Evolutionary conservation across 2,329 filamentous ascomycete genomes (phyloP).

Genomic region (Cytospora mali): DNA sequence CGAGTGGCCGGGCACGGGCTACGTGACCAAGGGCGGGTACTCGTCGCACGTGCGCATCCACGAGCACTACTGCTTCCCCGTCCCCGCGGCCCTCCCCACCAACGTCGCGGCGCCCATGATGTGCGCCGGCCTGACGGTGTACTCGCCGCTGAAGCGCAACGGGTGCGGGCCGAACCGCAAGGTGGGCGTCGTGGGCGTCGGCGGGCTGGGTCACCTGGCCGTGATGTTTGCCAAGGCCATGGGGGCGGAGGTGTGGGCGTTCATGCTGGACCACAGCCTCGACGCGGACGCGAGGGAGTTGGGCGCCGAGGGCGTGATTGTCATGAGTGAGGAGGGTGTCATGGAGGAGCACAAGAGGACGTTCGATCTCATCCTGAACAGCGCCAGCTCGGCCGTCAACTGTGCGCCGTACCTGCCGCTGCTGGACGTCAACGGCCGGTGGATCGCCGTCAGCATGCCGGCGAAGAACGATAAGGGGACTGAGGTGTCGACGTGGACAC

Average conservation of each 20-base stretch:
- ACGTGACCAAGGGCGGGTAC: slow-evolving; percentile 61
- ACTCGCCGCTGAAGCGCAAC: slow-evolving; percentile 75
- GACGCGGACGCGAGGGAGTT: slow-evolving; percentile 61
- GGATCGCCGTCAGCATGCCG: slow-evolving; percentile 79
- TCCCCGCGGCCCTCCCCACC: slow-evolving; percentile 70
- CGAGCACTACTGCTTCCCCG: slow-evolving; percentile 74
- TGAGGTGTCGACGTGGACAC: slow-evolving; percentile 71
- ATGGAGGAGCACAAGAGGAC: slow-evolving; percentile 59
- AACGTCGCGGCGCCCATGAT: slow-evolving; percentile 75
- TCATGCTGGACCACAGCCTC: slow-evolving; percentile 62
- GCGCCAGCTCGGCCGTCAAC: slow-evolving; percentile 70
- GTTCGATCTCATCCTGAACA: slow-evolving; percentile 79
- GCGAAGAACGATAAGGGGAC: slow-evolving; percentile 67
- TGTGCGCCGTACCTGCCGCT: slow-evolving; percentile 73
- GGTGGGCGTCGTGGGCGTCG: slow-evolving; percentile 73
- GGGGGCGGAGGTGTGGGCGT: slow-evolving; percentile 60
- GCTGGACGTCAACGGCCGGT: slow-evolving; percentile 79
- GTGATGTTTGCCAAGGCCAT: slow-evolving; percentile 70
- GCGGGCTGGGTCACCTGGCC: slow-evolving; percentile 72
- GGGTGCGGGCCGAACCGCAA: slow-evolving; percentile 78
- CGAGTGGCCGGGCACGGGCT: slow-evolving; percentile 52
- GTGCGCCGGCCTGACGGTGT: slow-evolving; percentile 82
- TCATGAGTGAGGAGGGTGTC: slow-evolving; percentile 60
- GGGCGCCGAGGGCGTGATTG: slow-evolving; percentile 63
- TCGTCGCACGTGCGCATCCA: slow-evolving; percentile 51